phyloP scores from a whole-genome alignment of 305 asterid genomes.

The Petunia hybrid region DNA sequence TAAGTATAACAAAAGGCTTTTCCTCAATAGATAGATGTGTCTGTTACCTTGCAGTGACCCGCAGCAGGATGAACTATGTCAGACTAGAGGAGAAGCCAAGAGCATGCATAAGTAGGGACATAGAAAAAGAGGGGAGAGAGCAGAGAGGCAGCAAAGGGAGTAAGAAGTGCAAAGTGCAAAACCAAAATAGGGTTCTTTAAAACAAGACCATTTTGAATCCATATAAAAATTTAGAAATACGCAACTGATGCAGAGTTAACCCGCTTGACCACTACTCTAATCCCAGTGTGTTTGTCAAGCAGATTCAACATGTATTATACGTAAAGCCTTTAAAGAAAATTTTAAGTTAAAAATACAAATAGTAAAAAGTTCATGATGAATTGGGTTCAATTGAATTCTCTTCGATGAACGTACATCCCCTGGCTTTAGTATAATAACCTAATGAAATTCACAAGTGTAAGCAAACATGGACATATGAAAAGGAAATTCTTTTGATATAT shows the following conservation, averaged over 20 bases:
- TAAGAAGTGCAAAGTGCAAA: neutral
- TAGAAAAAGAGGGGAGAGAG: neutral
- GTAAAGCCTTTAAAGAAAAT: neutral
- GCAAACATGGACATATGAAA: neutral
- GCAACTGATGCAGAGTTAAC: neutral
- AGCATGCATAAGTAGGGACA: neutral
- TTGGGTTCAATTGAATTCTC: neutral
- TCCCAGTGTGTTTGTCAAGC: neutral
- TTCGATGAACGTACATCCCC: neutral
- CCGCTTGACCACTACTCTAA: constrained; percentile 11
- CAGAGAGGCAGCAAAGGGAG: neutral
- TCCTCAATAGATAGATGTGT: neutral
- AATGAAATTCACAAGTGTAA: neutral
- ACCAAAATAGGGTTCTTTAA: neutral
- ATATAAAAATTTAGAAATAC: neutral
- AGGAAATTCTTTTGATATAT: too few species aligned
- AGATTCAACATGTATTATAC: neutral
- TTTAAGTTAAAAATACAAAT: neutral
- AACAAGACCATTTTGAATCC: neutral
- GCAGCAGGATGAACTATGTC: too few species aligned
- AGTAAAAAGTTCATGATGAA: neutral
- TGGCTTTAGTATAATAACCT: neutral
- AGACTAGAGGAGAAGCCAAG: neutral
- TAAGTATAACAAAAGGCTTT: neutral
- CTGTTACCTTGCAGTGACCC: too few species aligned